Evolutionary conservation across 2,329 filamentous ascomycete species (phyloP), one percentile per base, ranked within the genome.

Genomic region (Apiospora phragmitis): DNA sequence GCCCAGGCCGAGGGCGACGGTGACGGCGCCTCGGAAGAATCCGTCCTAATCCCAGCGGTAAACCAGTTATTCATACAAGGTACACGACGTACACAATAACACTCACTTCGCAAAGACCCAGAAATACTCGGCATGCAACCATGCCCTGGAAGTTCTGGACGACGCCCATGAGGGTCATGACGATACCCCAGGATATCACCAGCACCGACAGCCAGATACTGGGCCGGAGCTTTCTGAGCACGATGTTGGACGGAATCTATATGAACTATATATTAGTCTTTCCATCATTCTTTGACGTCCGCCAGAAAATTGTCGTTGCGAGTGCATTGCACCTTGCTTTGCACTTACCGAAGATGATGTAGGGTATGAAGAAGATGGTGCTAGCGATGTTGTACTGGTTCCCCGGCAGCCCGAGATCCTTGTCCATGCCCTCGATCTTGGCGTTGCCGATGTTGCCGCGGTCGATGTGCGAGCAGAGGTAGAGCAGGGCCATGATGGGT

Each of bases 101-200:
- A 45, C 43, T 45, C 9, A n/a, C 79, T 67, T 81, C 80, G 42
- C 80, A 79, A n/a, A 81, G 69, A 1, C 80, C 81, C 47, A 81
- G 72, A 65, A 82, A 74, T n/a, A 81, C 72, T 8, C 79, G 77
- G 45, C 72, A 67, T 0, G 72, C 70, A 14, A 80, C 69, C 8
- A 81, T 73, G 1, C 74, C 73, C 12, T 71, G 74, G 62, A 76
- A 79, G 67, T 72, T 76, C 3, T 70, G 73, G 35, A 75, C 72
- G 35, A 80, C 75, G 2, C 80, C 80, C 32, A 74, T 72, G 41
- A 77, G 78, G 18, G 76, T 77, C 11, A 75, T 76, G 43, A 74
- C 51, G 14, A 77, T 71, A 70, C 68, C 35, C 29, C 18, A 68
- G n/a, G 24, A 32, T 4, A 32, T 35, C 45, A 71, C 68, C 16